Base-by-base conservation (phyloP, 2,329 filamentous ascomycete species). In the Grosmannia serpens region DNA sequence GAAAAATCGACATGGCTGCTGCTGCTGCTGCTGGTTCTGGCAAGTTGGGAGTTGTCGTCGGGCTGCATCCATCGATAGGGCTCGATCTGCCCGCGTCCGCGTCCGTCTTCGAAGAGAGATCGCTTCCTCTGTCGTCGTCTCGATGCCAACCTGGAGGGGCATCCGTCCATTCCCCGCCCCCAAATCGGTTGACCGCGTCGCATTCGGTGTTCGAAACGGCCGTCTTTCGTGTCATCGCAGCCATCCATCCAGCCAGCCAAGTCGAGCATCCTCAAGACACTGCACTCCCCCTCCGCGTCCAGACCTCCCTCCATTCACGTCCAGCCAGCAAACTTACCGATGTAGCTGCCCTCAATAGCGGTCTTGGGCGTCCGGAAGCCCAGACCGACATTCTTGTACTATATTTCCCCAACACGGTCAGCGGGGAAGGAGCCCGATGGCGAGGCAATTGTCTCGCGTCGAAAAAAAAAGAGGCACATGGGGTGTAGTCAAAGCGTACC, bases 331-430 rank as follows among this genome's bases (percentile, higher is more conserved):
- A 29, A 85, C 90, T 78, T 92, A 96, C 91, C 91, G 75, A 99
- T 99, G 84, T 97, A 99, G 80, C 77, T 88, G 76, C 94, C 94
- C 81, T 97, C 91, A 85, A 99, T 99, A 78, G 94, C 94, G 71
- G 82, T 91, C 87, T 92, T 95, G 78, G 94, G 94, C 75, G 94
- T 99, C 78, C 89, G 87, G 89, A 99, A 99, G 72, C 94, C 94
- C 78, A 99, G 85, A 81, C 94, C 94, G 72, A 99, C 91, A 75
- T 99, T 94, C 88, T 99, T 99, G 81, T 95, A 96, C 91, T 65
- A 46, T 41, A 60, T 17, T 26, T 17, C 29, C 24, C 29, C 29
- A 47, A 8, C 46, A n/a, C 1, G 9, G 53, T 55, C 29, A 58
- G 52, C n/a, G 53, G 47, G 20, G 38, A 54, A 31, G 44, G 20